Conservation (phyloP, 2,329 filamentous ascomycete species). For the Trichoderma harzianum region DNA sequence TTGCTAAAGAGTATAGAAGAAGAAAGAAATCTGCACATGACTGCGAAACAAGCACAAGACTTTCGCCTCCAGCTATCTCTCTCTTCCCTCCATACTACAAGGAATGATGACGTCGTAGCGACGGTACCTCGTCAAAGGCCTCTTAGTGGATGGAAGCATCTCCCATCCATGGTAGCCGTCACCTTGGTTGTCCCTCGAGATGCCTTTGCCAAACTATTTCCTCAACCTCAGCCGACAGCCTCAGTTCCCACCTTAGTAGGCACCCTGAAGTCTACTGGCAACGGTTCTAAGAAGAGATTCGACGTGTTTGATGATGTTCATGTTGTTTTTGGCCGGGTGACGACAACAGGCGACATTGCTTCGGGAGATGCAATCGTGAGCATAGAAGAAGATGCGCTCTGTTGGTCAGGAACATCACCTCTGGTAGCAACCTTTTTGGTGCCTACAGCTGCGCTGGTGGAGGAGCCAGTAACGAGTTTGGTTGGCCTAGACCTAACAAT, state of each 20-base stretch:
- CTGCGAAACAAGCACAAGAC: constrained; percentile 35
- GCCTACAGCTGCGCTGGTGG: constrained; percentile 34
- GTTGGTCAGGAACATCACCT: constrained; percentile 37
- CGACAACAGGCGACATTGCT: constrained; percentile 21
- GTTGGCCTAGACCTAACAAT: constrained; percentile 34
- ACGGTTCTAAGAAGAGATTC: constrained; percentile 29
- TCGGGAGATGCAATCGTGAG: constrained; percentile 33
- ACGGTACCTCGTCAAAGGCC: constrained; percentile 23
- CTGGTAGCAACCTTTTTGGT: constrained; percentile 43
- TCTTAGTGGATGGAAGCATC: constrained; percentile 37
- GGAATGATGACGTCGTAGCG: constrained; percentile 20
- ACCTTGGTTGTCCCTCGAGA: constrained; percentile 36
- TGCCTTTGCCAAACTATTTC: constrained; percentile 29
- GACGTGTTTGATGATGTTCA: constrained; percentile 41
- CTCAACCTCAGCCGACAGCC: constrained; percentile 14
- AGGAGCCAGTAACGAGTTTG: constrained; percentile 29
- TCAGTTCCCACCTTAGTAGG: constrained; percentile 31
- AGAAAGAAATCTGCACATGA: constrained; percentile 31
- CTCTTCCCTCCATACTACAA: constrained; percentile 23
- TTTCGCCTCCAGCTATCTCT: constrained; percentile 36
- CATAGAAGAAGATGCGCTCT: constrained; percentile 34
- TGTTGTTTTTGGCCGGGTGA: constrained; percentile 39
- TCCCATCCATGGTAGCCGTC: constrained; percentile 37
- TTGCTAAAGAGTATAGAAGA: constrained; percentile 31
- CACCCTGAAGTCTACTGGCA: constrained; percentile 27